phyloP scores from a whole-genome alignment of 2,329 filamentous ascomycete species.

The Sarocladium strictum region DNA sequence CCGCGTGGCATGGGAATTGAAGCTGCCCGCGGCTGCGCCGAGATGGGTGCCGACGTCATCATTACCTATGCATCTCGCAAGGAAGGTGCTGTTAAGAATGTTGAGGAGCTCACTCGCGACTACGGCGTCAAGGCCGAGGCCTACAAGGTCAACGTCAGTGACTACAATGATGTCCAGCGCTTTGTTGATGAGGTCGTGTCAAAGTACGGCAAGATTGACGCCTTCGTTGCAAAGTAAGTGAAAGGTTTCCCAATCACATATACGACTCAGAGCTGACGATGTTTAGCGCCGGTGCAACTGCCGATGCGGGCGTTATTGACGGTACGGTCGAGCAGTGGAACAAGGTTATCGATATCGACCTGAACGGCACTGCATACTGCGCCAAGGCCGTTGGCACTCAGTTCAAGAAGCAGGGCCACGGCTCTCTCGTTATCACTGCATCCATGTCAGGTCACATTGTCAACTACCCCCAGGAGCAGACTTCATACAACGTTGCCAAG shows the following conservation, averaged over 20 bases:
- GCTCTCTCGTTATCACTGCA: conserved; percentile 58
- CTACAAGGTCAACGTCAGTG: conserved; percentile 42
- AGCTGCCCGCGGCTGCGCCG: conserved; percentile 56
- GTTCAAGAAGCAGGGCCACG: conserved; percentile 53
- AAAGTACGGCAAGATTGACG: conserved; percentile 65
- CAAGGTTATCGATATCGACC: conserved; percentile 46
- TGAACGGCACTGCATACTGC: conserved; percentile 62
- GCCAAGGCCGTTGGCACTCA: conserved; percentile 53
- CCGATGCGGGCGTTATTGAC: conserved; percentile 60
- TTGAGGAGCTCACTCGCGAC: conserved; percentile 51
- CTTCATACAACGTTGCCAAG: conserved; percentile 56
- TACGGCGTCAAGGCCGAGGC: conserved; percentile 58
- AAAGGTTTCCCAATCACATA: not conserved
- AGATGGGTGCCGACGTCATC: conserved; percentile 60
- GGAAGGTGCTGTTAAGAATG: conserved; percentile 54
- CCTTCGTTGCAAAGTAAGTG: conserved; percentile 58
- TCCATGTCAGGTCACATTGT: conserved; percentile 61
- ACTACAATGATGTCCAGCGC: conserved; percentile 35
- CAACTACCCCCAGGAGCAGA: conserved; percentile 59
- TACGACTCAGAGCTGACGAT: conserved; percentile 12
- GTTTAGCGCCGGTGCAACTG: conserved; percentile 55
- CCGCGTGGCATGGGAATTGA: conserved; percentile 60
- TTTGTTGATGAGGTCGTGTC: conserved; percentile 52
- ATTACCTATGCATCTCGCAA: conserved; percentile 63
- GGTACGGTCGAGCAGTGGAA: conserved; percentile 61